phyloP scores from a whole-genome alignment of 768 basidiomycete genomes.

The Russula abietina region DNA sequence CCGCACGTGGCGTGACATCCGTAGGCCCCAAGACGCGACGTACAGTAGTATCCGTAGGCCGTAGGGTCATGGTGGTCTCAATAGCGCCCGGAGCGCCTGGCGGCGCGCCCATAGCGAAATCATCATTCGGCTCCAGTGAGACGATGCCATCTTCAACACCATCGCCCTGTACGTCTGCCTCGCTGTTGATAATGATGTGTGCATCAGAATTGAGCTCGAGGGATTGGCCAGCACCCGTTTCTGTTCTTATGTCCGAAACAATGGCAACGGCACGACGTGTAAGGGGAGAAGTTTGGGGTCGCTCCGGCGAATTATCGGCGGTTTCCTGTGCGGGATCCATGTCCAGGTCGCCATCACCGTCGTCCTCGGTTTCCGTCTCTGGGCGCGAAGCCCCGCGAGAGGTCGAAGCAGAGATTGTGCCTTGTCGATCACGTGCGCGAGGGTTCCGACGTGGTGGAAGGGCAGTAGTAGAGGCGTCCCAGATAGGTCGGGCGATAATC shows the following conservation, averaged over 20 bases:
- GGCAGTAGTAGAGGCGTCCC: slow-evolving; percentile 39
- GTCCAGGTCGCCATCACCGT: slow-evolving; percentile 58
- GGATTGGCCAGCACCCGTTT: slow-evolving; percentile 31
- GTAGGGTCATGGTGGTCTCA: slow-evolving; percentile 29
- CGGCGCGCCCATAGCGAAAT: slow-evolving; percentile 85
- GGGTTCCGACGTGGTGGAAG: slow-evolving; percentile 27
- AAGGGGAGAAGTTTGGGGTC: slow-evolving; percentile 30
- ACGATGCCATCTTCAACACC: slow-evolving; percentile 74
- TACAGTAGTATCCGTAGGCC: slow-evolving; percentile 22
- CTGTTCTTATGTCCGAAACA: slow-evolving; percentile 35
- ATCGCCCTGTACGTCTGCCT: slow-evolving; percentile 39
- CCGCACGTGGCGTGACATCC: slow-evolving; percentile 58
- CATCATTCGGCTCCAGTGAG: slow-evolving; percentile 73
- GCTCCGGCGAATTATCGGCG: slow-evolving; percentile 27
- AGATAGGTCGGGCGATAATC: slow-evolving; percentile 57
- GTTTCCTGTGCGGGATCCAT: slow-evolving; percentile 32
- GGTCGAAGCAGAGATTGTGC: slow-evolving; percentile 25
- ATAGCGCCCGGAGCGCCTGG: slow-evolving; percentile 88
- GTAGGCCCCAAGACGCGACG: slow-evolving; percentile 30
- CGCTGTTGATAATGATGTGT: slow-evolving; percentile 49
- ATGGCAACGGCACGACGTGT: slow-evolving; percentile 44
- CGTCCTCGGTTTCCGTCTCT: slow-evolving; percentile 77
- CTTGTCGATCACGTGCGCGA: slow-evolving; percentile 28
- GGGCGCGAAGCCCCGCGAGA: slow-evolving; percentile 47
- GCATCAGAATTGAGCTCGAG: slow-evolving; percentile 42